Conservation (phyloP, 331 rosid genomes). For the Quercus tomentella region DNA sequence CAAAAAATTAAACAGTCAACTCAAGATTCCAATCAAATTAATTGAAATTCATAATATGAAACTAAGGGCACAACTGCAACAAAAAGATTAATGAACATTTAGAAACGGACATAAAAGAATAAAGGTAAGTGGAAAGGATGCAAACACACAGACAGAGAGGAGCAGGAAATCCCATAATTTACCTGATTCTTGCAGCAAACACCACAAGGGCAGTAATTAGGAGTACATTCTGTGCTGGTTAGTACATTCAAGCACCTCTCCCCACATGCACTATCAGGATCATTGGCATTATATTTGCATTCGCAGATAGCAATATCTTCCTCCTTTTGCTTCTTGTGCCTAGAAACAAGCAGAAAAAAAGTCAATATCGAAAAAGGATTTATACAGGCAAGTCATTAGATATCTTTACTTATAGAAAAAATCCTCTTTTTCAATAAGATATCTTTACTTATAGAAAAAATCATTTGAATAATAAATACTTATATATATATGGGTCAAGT, state of each 20-base stretch:
- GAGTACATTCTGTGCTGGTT: conserved; percentile 93
- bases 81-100: background rate
- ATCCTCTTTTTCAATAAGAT: too few species aligned
- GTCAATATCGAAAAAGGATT: background rate
- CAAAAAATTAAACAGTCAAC: background rate
- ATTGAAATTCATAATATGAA: background rate
- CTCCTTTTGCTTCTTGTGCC: conserved; percentile 83
- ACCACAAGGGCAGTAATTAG: conserved; percentile 73
- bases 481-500: too few species aligned
- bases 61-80: background rate
- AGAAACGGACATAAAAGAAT: background rate
- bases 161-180: background rate
- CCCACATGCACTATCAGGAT: conserved; percentile 75
- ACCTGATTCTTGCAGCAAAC: conserved; percentile 84
- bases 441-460: too few species aligned
- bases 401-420: too few species aligned
- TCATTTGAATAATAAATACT: too few species aligned
- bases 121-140: background rate
- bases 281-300: conserved; percentile 46
- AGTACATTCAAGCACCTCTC: conserved; percentile 81
- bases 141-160: conserved; percentile 5
- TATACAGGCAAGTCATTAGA: background rate
- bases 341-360: conserved; percentile 16
- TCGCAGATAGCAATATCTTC: conserved; percentile 85
- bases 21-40: background rate